These are phyloP conservation scores for Solanum hybrid DNA, from an alignment of 305 asterid species.

Conservation along the genomic window DNA sequence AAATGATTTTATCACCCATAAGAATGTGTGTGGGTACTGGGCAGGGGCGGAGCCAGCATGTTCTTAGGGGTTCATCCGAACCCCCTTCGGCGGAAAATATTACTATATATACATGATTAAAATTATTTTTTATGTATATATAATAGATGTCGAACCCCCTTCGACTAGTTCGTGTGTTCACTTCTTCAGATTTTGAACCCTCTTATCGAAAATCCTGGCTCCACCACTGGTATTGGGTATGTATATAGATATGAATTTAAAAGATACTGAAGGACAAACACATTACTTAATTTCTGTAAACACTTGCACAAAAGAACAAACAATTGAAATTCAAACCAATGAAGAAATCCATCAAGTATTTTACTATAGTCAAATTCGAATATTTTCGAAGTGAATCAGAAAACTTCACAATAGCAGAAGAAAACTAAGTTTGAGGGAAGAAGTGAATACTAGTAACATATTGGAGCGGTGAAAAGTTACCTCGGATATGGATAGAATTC, in stretches of 20 bases:
- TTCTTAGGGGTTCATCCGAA: too few relatives aligned
- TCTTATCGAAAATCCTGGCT: too few relatives aligned
- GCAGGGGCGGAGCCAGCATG: not conserved
- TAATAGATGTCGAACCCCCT: too few relatives aligned
- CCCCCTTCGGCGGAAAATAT: too few relatives aligned
- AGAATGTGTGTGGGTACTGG: not conserved
- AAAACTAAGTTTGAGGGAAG: not conserved
- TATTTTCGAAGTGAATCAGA: not conserved
- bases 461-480: constrained; percentile 18
- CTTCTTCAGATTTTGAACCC: too few relatives aligned
- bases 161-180: too few relatives aligned
- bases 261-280: not conserved
- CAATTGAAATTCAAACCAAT: not conserved
- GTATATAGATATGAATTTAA: not conserved
- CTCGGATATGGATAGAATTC: constrained; percentile 61
- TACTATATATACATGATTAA: too few relatives aligned
- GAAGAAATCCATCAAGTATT: not conserved
- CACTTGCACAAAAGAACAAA: not conserved
- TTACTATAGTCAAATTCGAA: not conserved
- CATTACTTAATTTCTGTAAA: not conserved
- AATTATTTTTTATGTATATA: too few relatives aligned
- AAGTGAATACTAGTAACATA: not conserved
- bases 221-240: not conserved
- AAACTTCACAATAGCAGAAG: not conserved
- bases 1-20: too few relatives aligned